Base-by-base conservation (phyloP, 164 flowering plant species). In the Vitis rupestris region DNA sequence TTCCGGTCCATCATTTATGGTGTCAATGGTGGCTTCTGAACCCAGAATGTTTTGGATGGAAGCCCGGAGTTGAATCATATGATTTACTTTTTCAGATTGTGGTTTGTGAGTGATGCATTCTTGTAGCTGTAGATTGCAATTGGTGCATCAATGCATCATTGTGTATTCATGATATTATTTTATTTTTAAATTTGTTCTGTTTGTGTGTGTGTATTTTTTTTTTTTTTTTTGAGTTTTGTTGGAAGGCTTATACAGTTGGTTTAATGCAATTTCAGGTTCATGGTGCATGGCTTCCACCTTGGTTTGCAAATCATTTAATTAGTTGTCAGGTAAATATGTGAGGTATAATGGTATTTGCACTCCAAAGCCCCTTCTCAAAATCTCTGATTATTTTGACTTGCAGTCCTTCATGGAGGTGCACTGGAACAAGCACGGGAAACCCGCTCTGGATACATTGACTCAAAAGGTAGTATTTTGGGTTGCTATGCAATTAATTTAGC, bases 271-370 rank as follows among this genome's bases (percentile, higher is more conserved):
- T 59, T 75, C 84, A 93, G 98, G 92, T 80, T 77, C 96, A 92
- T 79, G 88, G 96, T 68, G 89, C 98, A 69, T 95, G 99, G 98
- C 86, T 95, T 75, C 99, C 99, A 65, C 93, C 88, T 56, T 92
- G 99, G 99, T 85, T 95, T 77, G 91, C 87, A 59, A 72, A 71
- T 48, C 91, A 88, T 76, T 69, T 77, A 1, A 31, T 72, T 63
- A 76, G 66, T 47, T 80, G 62, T 69, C 89, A 93, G 95, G 98
- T 94, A 79, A 72, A 50, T 47, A 23, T 16, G 52, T 65, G 10
- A 62, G 52, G n/a, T 9, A 6, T 53, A 2, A 31, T 23, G 60
- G 11, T 11, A 50, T 50, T n/a, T 65, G 10, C 17, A 13, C 8
- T 66, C 7, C 10, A 30, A 50, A n/a, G 19, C n/a, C 27, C 53